These are phyloP conservation scores for Emmonsia crescens DNA, from an alignment of 2,329 filamentous ascomycete genomes.

Conservation along the genomic window DNA sequence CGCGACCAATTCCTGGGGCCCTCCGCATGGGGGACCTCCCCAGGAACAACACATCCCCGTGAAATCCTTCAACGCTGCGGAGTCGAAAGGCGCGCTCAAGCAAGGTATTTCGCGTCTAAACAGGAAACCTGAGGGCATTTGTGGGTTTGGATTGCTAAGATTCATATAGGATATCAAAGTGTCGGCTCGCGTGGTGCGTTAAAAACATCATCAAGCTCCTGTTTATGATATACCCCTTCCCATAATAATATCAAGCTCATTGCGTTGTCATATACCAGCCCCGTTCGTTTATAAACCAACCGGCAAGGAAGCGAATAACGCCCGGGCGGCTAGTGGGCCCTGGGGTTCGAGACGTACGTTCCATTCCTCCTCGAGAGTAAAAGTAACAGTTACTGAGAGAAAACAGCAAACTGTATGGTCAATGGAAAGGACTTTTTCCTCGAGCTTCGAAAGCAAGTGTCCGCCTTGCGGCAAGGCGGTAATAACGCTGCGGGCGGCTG, in stretches of 20 bases:
- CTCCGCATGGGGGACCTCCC: slow-evolving; percentile 10
- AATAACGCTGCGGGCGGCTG: slow-evolving; percentile 25
- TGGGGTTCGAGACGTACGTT: slow-evolving; percentile 36
- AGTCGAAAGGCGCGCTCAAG: slow-evolving; percentile 32
- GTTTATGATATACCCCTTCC: background rate
- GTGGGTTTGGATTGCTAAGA: background rate
- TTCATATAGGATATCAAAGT: slow-evolving; percentile 12
- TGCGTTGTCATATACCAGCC: background rate
- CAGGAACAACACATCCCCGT: slow-evolving; percentile 35
- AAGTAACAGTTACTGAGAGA: slow-evolving; percentile 9
- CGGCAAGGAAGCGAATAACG: slow-evolving; percentile 26
- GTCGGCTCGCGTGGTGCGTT: slow-evolving; percentile 23
- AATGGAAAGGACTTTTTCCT: slow-evolving; percentile 41
- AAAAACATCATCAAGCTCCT: background rate
- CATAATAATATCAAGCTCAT: slow-evolving; percentile 4
- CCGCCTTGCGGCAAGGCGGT: slow-evolving; percentile 28
- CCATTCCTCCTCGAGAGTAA: background rate
- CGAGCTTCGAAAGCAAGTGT: slow-evolving; percentile 39
- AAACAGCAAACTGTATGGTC: slow-evolving; percentile 36
- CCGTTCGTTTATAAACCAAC: slow-evolving; percentile 28
- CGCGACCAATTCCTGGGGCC: slow-evolving; percentile 19
- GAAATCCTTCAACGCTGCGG: slow-evolving; percentile 33
- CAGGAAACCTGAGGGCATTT: background rate
- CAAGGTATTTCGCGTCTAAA: slow-evolving; percentile 21
- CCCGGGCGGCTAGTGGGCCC: slow-evolving; percentile 28